Evolutionary conservation across 1,284 basidiomycete genomes (phyloP), one percentile per base, ranked within the genome.

Genomic region (Fomitopsis palustris): DNA sequence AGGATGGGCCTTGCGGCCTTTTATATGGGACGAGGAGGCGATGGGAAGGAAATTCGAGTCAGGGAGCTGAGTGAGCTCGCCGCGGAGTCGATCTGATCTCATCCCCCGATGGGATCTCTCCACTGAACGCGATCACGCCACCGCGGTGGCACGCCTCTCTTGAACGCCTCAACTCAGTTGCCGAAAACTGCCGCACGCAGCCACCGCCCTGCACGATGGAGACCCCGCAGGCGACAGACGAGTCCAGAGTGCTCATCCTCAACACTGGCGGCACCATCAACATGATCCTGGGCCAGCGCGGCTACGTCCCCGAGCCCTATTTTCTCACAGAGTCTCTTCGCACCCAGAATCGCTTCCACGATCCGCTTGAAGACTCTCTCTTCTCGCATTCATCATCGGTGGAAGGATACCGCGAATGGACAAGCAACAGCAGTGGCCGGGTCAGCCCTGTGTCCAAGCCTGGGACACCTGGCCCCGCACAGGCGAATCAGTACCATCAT

Each of bases 201-300:
- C 21, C 23, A 4, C 19, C 38, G 27, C 33, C 45, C 31, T 10
- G 31, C 35, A 14, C 35, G 3, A 85, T 86, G 83, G 80, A 82
- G 59, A 65, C 75, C 16, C 71, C 76, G 42, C 80, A 76, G 57
- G 70, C 81, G 33, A 77, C 81, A 35, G 84, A 89, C 65, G 92
- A 94, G 70, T 85, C 90, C 27, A 81, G 84, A 56, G 92, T 96
- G 5, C 85, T 95, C 52, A 80, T 94, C 61, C 86, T 96, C 51
- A 94, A 94, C 75, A 84, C 83, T 56, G 93, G 93, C 54, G 93
- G 92, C 31, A 95, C 92, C 0, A 91, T 95, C 64, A 92, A 92
- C 12, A 94, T 94, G 92, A 86, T 94, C 42, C 81, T 90, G 38
- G 85, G 88, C 38, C 77, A 85, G 33, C 82, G 87, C 62, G 92